These are phyloP conservation scores for Mentha longifolia DNA, from an alignment of 257 asterid genomes.

Conservation along the genomic window DNA sequence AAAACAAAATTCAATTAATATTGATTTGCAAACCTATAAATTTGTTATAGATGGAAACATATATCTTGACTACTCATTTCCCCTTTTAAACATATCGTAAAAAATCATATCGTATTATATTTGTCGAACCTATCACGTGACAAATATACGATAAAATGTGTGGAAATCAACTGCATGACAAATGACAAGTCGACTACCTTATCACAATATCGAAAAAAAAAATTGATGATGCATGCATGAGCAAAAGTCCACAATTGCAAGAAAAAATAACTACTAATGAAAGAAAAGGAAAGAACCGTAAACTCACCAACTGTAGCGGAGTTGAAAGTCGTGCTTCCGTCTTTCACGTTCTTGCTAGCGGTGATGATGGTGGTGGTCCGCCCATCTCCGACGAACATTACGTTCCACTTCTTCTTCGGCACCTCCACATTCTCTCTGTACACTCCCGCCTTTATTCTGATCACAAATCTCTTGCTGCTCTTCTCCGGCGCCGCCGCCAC, in stretches of 20 bases:
- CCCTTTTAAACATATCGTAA: neutral
- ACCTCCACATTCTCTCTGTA: constrained; percentile 82
- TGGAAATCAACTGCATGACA: neutral
- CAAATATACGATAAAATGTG: no score
- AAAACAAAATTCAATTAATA: no score
- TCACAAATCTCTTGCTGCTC: constrained; percentile 61
- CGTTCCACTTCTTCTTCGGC: constrained; percentile 53
- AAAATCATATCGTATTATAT: no score
- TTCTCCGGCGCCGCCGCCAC: constrained; percentile 83
- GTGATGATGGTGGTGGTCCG: constrained; percentile 73
- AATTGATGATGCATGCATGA: neutral
- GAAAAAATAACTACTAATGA: neutral
- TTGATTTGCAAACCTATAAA: no score
- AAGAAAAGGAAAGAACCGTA: constrained; percentile 4
- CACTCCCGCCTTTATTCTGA: constrained; percentile 73
- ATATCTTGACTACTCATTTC: neutral
- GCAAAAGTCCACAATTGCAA: neutral
- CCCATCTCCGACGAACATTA: constrained; percentile 90
- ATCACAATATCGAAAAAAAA: neutral
- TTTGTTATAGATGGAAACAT: neutral
- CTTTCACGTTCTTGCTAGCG: constrained; percentile 60
- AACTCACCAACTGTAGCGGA: constrained; percentile 88
- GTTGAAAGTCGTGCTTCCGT: constrained; percentile 80
- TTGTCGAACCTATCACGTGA: no score
- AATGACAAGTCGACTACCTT: no score